A percentile compares a stretch with the other conserved stretches of the same genome.
phyloP scores from a whole-genome alignment of 768 basidiomycete genomes.

The Hysterangium stoloniferum region DNA sequence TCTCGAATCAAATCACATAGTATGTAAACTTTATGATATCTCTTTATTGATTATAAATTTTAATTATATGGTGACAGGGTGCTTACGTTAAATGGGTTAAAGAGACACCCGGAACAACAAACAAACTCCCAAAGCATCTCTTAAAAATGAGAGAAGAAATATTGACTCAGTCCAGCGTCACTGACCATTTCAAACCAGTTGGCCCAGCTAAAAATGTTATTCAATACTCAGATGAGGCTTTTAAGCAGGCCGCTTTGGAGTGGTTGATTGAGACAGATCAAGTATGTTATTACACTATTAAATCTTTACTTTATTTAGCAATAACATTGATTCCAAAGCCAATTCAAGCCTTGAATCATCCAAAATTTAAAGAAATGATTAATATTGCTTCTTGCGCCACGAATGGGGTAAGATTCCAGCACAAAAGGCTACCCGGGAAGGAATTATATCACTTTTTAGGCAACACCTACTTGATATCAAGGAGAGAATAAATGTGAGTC shows the following conservation, averaged over 20 bases:
- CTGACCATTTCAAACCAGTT: not conserved
- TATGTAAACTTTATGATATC: too few species aligned
- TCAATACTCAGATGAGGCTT: not conserved
- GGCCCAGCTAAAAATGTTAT: not conserved
- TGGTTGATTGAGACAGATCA: not conserved
- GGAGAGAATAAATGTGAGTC: slow-evolving; percentile 19
- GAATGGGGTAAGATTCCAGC: slow-evolving; percentile 30
- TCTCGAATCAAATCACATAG: too few species aligned
- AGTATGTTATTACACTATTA: not conserved
- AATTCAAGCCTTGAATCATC: slow-evolving; percentile 26
- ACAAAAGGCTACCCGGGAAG: slow-evolving; percentile 19
- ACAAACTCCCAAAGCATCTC: too few species aligned
- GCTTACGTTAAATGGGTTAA: too few species aligned
- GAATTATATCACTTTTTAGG: slow-evolving; percentile 26
- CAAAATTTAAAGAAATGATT: slow-evolving; percentile 28
- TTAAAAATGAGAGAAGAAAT: too few species aligned
- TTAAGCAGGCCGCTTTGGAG: not conserved
- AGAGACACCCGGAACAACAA: too few species aligned
- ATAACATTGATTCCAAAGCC: slow-evolving; percentile 12
- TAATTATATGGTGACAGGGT: too few species aligned
- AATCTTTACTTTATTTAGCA: not conserved
- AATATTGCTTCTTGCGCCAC: slow-evolving; percentile 29
- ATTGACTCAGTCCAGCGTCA: too few species aligned
- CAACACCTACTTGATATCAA: slow-evolving; percentile 8
- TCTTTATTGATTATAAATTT: too few species aligned